Evolutionary conservation across 2,329 filamentous ascomycete species (phyloP).

Genomic region (Diaporthe batatas): DNA sequence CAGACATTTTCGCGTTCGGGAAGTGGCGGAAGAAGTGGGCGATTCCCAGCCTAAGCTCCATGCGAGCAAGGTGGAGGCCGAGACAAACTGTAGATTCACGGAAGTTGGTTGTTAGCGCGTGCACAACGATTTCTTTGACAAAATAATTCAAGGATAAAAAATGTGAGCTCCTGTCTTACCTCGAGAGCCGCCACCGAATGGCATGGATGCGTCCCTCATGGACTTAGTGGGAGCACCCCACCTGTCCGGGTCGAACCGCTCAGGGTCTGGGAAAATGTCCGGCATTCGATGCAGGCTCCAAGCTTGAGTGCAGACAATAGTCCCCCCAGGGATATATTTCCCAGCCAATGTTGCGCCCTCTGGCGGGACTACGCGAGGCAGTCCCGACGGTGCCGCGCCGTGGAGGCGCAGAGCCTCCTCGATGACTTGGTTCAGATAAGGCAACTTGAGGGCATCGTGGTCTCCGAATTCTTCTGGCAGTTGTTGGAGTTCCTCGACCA

Average conservation of each 20-base stretch:
- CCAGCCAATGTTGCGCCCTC: constrained; percentile 56
- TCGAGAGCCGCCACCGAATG: constrained; percentile 49
- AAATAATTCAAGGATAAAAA: background rate
- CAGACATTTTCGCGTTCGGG: constrained; percentile 48
- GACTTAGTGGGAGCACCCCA: constrained; percentile 52
- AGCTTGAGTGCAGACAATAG: constrained; percentile 57
- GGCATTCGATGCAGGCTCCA: constrained; percentile 62
- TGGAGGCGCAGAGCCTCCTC: constrained; percentile 61
- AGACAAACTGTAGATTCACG: constrained; percentile 60
- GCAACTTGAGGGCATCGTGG: constrained; percentile 52
- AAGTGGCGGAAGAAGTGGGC: constrained; percentile 61
- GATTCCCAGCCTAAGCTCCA: constrained; percentile 64
- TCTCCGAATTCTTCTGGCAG: constrained; percentile 52
- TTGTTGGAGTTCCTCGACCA: constrained; percentile 53
- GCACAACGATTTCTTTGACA: background rate
- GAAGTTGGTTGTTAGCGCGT: constrained; percentile 53
- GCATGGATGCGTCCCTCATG: constrained; percentile 49
- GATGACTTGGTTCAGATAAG: constrained; percentile 58
- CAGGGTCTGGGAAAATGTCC: constrained; percentile 56
- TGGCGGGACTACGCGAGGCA: constrained; percentile 57
- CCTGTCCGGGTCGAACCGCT: constrained; percentile 52
- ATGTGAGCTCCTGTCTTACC: constrained; percentile 41
- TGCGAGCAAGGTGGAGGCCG: constrained; percentile 66
- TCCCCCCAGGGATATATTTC: constrained; percentile 55
- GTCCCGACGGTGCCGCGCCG: constrained; percentile 53